These are phyloP conservation scores for Jatropha curcas DNA, from an alignment of 345 rosid genomes.

Conservation along the genomic window DNA sequence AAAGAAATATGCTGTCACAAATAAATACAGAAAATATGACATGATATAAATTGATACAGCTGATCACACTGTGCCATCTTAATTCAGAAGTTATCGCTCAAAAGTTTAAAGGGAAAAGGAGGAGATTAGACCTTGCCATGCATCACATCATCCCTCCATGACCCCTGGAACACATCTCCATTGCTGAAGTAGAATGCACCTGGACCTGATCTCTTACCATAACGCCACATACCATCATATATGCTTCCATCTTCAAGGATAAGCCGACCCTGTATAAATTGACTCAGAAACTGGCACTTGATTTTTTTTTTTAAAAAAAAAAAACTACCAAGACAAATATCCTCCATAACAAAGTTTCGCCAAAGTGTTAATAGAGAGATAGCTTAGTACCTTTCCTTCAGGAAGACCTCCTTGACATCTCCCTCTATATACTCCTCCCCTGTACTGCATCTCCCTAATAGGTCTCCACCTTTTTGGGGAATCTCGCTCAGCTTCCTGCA, in stretches of 20 bases:
- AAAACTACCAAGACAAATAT: slow-evolving; percentile 10
- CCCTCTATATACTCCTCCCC: slow-evolving; percentile 83
- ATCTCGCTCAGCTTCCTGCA: slow-evolving; percentile 87
- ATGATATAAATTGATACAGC: background rate
- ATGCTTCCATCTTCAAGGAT: slow-evolving; percentile 79
- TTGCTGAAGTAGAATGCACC: slow-evolving; percentile 90
- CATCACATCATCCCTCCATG: slow-evolving; percentile 94
- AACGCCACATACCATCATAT: slow-evolving; percentile 93
- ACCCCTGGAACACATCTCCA: slow-evolving; percentile 97
- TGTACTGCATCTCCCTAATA: slow-evolving; percentile 76
- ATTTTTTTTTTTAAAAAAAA: slow-evolving; percentile 12
- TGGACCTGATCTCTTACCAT: slow-evolving; percentile 85
- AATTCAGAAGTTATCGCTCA: background rate
- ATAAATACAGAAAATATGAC: background rate
- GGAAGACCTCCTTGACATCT: slow-evolving; percentile 98
- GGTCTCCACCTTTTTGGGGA: slow-evolving; percentile 88
- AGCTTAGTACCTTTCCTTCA: slow-evolving; percentile 80
- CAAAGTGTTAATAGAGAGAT: background rate
- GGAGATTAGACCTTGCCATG: slow-evolving; percentile 79
- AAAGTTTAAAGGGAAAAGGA: background rate
- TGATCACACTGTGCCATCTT: background rate
- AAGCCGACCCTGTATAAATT: slow-evolving; percentile 65
- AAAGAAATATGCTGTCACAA: background rate
- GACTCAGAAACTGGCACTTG: slow-evolving; percentile 9
- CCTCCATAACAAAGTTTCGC: slow-evolving; percentile 17